These are phyloP conservation scores for Hemisphaericaspora nanyangensis DNA, from an alignment of 805 yeast genomes.

Conservation along the genomic window DNA sequence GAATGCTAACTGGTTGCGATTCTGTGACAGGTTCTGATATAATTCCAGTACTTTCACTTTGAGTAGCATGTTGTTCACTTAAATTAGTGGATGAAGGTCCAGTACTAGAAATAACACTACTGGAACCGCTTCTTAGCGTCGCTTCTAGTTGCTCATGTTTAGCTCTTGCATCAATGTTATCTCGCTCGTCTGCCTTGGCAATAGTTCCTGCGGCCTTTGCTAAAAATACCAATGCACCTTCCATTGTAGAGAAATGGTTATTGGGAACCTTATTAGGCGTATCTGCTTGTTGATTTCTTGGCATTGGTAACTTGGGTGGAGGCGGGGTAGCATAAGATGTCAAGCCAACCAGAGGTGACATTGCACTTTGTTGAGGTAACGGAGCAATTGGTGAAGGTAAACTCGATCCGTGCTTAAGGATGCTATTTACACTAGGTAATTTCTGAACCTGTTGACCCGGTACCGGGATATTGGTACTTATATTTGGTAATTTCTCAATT, in stretches of 20 bases:
- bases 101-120: not conserved
- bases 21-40: not conserved
- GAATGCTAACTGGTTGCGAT: not conserved
- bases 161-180: slow-evolving; percentile 50
- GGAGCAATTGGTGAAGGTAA: not conserved
- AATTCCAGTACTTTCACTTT: not conserved
- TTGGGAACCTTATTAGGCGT: slow-evolving; percentile 3
- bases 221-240: slow-evolving; percentile 64
- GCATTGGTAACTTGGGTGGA: slow-evolving; percentile 1
- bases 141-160: slow-evolving; percentile 46
- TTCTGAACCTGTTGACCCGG: not conserved
- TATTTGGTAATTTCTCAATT: not conserved
- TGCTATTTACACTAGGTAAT: slow-evolving; percentile 7
- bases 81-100: not conserved
- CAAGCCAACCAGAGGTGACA: not conserved
- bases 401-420: not conserved
- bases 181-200: slow-evolving; percentile 65
- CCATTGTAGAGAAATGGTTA: slow-evolving; percentile 40
- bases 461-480: not conserved
- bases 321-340: slow-evolving; percentile 1
- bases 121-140: not conserved
- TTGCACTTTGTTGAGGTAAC: not conserved
- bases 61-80: not conserved
- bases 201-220: slow-evolving; percentile 80
- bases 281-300: not conserved